Percentiles rank a stretch among this genome's conserved stretches.
These are phyloP conservation scores for Candida andamanensis DNA, from an alignment of 805 yeast species.

Conservation along the genomic window DNA sequence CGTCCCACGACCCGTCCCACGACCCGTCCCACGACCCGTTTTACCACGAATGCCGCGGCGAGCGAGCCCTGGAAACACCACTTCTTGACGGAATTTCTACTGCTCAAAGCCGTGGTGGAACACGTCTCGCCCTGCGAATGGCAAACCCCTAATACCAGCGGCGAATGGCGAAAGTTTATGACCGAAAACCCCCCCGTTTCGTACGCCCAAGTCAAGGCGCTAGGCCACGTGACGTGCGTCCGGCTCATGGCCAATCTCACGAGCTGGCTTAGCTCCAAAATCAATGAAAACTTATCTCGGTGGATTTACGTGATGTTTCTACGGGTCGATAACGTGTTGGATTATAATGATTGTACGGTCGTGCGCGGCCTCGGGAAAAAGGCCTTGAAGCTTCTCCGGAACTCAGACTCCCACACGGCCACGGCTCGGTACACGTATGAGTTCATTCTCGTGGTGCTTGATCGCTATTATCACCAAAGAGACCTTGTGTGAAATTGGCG, in stretches of 20 bases:
- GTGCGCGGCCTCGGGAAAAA: slow-evolving; percentile 35
- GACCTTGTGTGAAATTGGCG: slow-evolving; percentile 19
- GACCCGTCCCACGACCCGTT: no score
- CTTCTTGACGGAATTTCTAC: slow-evolving; percentile 6
- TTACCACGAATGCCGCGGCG: slow-evolving; percentile 5
- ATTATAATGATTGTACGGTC: slow-evolving; percentile 27
- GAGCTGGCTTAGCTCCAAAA: slow-evolving; percentile 32
- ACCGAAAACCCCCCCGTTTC: slow-evolving; percentile 26
- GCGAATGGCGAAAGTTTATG: slow-evolving; percentile 28
- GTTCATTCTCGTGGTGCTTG: slow-evolving; percentile 27
- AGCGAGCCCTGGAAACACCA: slow-evolving; percentile 8
- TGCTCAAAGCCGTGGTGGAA: background rate
- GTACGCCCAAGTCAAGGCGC: slow-evolving; percentile 12
- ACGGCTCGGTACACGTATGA: slow-evolving; percentile 21
- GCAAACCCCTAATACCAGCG: slow-evolving; percentile 20
- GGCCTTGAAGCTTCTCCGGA: slow-evolving; percentile 24
- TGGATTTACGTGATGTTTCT: slow-evolving; percentile 35
- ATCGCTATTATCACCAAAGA: slow-evolving; percentile 30
- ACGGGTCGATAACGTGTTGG: slow-evolving; percentile 31
- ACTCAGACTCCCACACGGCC: background rate
- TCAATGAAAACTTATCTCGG: slow-evolving; percentile 20
- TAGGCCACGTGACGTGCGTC: slow-evolving; percentile 29
- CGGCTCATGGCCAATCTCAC: slow-evolving; percentile 31
- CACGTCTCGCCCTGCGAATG: background rate
- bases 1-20: no score